Evolutionary conservation across 345 rosid species (phyloP), one percentile per base, ranked within the genome.

Genomic region (Murraya paniculata): DNA sequence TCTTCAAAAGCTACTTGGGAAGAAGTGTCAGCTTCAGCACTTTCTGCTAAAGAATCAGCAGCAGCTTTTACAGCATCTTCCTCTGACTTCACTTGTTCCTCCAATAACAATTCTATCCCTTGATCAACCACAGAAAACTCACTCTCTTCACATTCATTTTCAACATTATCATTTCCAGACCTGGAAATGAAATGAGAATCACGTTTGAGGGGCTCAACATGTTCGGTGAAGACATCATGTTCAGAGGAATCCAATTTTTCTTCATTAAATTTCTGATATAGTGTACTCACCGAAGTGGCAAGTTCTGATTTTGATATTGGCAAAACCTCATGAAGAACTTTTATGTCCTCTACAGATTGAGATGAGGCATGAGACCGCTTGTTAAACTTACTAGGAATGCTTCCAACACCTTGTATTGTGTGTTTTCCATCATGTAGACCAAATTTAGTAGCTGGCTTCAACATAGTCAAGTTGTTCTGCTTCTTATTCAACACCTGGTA

Each of bases 281-380:
- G 81, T 59, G 65, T 58, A 76, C 82, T 68, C 19, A 82, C 83
- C 35, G 89, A 83, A 73, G 78, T 72, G 31, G 82, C 83, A 48
- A 86, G 77, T 62, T 86, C 95, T 18, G 87, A 90, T 73, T 72
- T 85, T 59, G 90, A 79, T 71, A 75, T 27, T 7, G 94, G 93
- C 73, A 91, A 72, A 81, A 91, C 87, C 85, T 93, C 92, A 75
- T 87, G 97, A 82, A 93, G 95, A 86, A 93, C 97, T 86, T 91
- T 91, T 74, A 92, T 75, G 57, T 88, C 90, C 74, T 86, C 95
- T n/a, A 78, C 78, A 58, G 86, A 82, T 61, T 41, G 78, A 36
- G 89, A 76, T 19, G 79, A 57, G 19, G 70, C 79, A 71, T 10
- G 75, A 74, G 81, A 76, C 56, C 70, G 87, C 83, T 66, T 76